Evolutionary conservation across 768 basidiomycete genomes (phyloP).

Genomic region (Boletus eberwhitei): DNA sequence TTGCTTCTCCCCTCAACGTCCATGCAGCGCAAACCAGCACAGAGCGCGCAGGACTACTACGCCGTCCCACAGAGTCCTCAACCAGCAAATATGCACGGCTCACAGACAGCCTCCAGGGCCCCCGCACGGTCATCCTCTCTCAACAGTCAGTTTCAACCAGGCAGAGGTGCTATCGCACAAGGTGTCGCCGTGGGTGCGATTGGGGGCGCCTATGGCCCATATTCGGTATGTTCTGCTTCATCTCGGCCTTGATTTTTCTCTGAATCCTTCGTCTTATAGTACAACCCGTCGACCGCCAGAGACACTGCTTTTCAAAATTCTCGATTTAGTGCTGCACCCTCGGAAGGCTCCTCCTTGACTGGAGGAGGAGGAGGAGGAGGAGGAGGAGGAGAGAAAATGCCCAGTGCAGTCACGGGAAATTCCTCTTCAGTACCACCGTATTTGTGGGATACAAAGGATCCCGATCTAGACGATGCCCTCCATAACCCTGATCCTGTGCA

Average conservation of each 20-base stretch:
- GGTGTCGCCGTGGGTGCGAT: slow-evolving; percentile 80
- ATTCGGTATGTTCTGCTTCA: slow-evolving; percentile 55
- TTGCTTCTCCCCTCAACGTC: slow-evolving; percentile 13
- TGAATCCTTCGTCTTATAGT: slow-evolving; percentile 36
- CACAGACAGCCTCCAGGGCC: slow-evolving; percentile 23
- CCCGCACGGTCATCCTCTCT: slow-evolving; percentile 29
- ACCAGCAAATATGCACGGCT: slow-evolving; percentile 31
- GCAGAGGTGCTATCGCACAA: slow-evolving; percentile 59
- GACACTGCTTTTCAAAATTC: slow-evolving; percentile 45
- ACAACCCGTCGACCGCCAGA: slow-evolving; percentile 47
- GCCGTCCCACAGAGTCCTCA: slow-evolving; percentile 64
- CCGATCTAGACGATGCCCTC: slow-evolving; percentile 85
- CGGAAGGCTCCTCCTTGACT: slow-evolving; percentile 40
- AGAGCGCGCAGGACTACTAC: slow-evolving; percentile 54
- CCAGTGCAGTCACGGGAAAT: slow-evolving; percentile 32
- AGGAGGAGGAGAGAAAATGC: slow-evolving; percentile 38
- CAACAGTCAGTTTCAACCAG: slow-evolving; percentile 31
- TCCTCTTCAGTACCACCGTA: slow-evolving; percentile 68
- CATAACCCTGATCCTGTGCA: slow-evolving; percentile 85
- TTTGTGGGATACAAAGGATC: slow-evolving; percentile 74
- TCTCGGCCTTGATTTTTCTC: neutral
- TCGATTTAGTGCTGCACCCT: slow-evolving; percentile 56
- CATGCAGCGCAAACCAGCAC: slow-evolving; percentile 44
- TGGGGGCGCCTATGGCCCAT: slow-evolving; percentile 81
- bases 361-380: slow-evolving; percentile 38